Base-by-base conservation (phyloP, 73 alveolate genomes). In the Symbiodinium natans region DNA sequence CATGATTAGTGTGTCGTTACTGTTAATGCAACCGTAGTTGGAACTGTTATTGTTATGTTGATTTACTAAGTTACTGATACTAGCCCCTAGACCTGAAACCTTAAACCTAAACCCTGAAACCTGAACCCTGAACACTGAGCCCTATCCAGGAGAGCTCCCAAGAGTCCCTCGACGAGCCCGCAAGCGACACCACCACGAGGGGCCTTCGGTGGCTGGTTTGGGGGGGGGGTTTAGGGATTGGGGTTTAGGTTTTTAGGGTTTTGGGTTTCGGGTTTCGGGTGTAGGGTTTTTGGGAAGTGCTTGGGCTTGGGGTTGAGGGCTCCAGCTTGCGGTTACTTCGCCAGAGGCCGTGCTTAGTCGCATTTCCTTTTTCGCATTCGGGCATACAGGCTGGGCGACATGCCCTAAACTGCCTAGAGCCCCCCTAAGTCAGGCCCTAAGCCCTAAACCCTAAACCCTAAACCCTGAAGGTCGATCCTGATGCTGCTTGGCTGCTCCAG, bases 401-500 rank as follows among this genome's bases (percentile, higher is more conserved):
- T 10, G 17, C n/a, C 71, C 1, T 2, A 0, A 52, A 52, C 71
- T 7, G 2, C 71, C 7, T 7, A 23, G 25, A 52, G 23, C 71
- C 71, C 71, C n/a, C n/a, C n/a, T n/a, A n/a, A n/a, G n/a, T n/a
- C n/a, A 52, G 21, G 29, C 68, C 68, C 68, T 6, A 52, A 13
- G 21, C 29, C 25, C 29, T 0, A 52, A 13, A 52, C 68, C 29
- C 68, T 52, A 46, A 46, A 46, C 17, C 59, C 59, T 52, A 15
- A 52, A 52, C 31, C 71, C 7, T 8, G 23, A 6, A 52, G 71
- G 25, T 88, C 95, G 36, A 68, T 68, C 17, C 86, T 88, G 46
- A 88, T 88, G 95, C 73, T 88, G 41, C 80, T 88, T 71, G 95
- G 95, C 27, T 88, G 95, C 73, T 59, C 86, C 73, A 88, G 95